Base-by-base conservation (phyloP, 768 basidiomycete genomes). In the Naganishia antarctica region DNA sequence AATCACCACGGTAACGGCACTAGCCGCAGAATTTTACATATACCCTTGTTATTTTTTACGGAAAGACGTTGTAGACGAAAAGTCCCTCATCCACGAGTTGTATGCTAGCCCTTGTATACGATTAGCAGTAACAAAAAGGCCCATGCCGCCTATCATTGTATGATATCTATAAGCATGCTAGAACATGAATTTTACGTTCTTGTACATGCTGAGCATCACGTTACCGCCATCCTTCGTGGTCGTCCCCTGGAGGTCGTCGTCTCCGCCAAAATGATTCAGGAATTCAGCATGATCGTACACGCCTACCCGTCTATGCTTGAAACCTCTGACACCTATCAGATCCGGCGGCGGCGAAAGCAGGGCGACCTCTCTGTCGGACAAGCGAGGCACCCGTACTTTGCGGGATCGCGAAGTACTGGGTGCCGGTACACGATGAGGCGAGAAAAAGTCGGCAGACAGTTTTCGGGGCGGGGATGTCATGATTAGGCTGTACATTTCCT, bases 111-210 rank as follows among this genome's bases (percentile, higher is more conserved):
- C 34, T 37, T 7, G 34, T 37, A 7, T 37, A 37, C 34, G 34
- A 7, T 7, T 37, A 7, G 34, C 8, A 7, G 15, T 37, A 37
- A 7, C 34, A 15, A 37, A 37, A 37, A 37, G 34, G 15, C 34
- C 34, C n/a, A 44, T 44, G 9, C n/a, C 6, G 8, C 13, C 43
- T 15, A 11, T 7, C 43, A 44, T 44, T 15, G 43, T 44, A 44
- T 37, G 15, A 37, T 37, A 7, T 7, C 15, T 37, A 37, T 37
- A n/a, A 49, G 23, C 25, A 34, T 32, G 18, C 63, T 70, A 94
- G 70, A 94, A 94, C 72, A 94, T 80, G 74, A 96, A 86, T 77
- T 92, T 91, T 66, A 92, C 92, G 79, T 96, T 96, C 78, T 87
- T 84, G 76, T 96, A 97, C 76, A 87, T 92, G 70, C 87, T 85